Base-by-base conservation (phyloP, 2,329 filamentous ascomycete genomes). In the Thelonectria discophora region DNA sequence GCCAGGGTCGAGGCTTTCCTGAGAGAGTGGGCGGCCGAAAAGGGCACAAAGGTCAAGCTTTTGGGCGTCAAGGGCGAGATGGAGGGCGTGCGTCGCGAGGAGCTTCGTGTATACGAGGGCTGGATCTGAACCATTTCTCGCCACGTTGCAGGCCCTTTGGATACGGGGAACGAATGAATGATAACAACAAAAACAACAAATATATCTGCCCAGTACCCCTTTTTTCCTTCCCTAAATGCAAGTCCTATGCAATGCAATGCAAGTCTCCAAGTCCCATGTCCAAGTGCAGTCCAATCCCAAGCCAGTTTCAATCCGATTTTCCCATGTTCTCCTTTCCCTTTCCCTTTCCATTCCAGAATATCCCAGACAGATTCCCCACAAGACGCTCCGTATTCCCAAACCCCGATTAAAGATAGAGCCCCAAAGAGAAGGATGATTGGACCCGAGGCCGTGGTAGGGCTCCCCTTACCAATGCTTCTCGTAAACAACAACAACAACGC, bases 11-110 rank as follows among this genome's bases (percentile, higher is more conserved):
- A 85, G 64, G 77, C 79, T 45, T 88, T 92, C 45, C 76, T 97
- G 60, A 79, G 79, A 18, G 78, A 79, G 24, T 98, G 93, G 89
- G 88, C 82, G 62, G 69, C 75, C 66, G 79, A 83, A 49, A 86
- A 84, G 67, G 85, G 82, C 46, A 84, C 84, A 1, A 86, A 83
- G 67, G 91, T 94, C 7, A 87, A 87, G 66, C 79, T 94, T 64
- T 78, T 96, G 50, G 82, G 80, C 1, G 89, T 93, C 2, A 85
- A 86, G 74, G 90, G 92, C 58, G 91, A 92, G 75, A 87, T 90
- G 81, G 86, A 92, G 65, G 91, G 91, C 0, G 84, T 79, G 20
- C 78, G 82, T 63, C 68, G 68, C 37, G 86, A 88, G 73, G 74
- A 77, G 48, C 62, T 80, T 58, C 71, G 74, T 15, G 69, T 76